phyloP scores from a whole-genome alignment of 1,284 basidiomycete species.

The Phylloporus sp. region DNA sequence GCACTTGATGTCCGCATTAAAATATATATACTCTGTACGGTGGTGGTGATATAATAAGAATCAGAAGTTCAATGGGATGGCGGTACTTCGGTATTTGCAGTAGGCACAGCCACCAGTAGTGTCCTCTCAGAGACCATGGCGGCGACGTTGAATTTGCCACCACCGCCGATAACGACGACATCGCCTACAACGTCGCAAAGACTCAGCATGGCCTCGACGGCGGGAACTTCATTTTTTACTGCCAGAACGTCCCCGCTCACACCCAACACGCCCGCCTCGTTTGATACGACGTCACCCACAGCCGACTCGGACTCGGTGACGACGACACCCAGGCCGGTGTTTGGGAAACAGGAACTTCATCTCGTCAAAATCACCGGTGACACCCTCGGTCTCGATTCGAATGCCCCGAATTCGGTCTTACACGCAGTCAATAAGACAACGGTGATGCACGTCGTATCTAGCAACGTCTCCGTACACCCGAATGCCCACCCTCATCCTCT shows the following conservation, averaged over 20 bases:
- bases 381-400: conserved; percentile 44
- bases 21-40: too few relatives aligned
- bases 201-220: conserved; percentile 29
- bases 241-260: conserved; percentile 32
- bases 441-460: conserved; percentile 37
- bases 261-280: conserved; percentile 11
- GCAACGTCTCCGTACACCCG: conserved; percentile 25
- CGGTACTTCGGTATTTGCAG: too few relatives aligned
- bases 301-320: conserved; percentile 29
- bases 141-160: neutral
- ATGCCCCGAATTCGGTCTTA: conserved; percentile 37
- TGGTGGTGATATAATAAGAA: too few relatives aligned
- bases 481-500: neutral
- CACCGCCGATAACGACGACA: conserved; percentile 17
- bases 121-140: neutral
- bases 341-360: conserved; percentile 28
- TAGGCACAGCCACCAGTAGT: neutral
- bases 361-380: conserved; percentile 29
- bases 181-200: conserved; percentile 22
- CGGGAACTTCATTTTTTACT: conserved; percentile 32
- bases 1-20: too few relatives aligned
- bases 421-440: conserved; percentile 19
- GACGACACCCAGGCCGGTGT: conserved; percentile 40
- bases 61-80: too few relatives aligned
- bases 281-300: conserved; percentile 36